A percentile compares a stretch with the other conserved stretches of the same genome.
phyloP scores from a whole-genome alignment of 768 basidiomycete species.

The Pleurotus ostreatus region DNA sequence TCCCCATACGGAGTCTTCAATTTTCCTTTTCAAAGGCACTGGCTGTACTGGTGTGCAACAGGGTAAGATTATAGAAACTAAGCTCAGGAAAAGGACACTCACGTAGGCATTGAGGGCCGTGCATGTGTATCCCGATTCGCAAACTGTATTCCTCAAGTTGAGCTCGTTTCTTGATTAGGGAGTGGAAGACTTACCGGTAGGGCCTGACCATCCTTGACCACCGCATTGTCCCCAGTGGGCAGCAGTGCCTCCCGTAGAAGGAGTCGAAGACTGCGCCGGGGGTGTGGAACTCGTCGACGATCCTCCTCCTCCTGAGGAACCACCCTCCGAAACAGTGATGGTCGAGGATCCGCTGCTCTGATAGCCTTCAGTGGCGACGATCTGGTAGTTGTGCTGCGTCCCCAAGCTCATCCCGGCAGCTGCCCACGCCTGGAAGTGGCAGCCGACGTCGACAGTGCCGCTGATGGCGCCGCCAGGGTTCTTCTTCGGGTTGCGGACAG shows the following conservation, averaged over 20 bases:
- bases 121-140: slow-evolving; percentile 17
- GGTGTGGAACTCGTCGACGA: slow-evolving; percentile 14
- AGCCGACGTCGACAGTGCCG: slow-evolving; percentile 30
- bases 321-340: slow-evolving; percentile 12
- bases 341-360: slow-evolving; percentile 36
- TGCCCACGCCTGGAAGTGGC: slow-evolving; percentile 43
- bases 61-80: background rate
- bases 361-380: slow-evolving; percentile 44
- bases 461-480: slow-evolving; percentile 13
- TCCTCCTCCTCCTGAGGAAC: slow-evolving; percentile 10
- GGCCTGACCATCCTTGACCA: slow-evolving; percentile 26
- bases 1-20: background rate
- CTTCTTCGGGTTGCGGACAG: slow-evolving; percentile 33
- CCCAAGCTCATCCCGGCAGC: slow-evolving; percentile 34
- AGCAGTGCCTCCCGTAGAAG: slow-evolving; percentile 11
- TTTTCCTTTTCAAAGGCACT: slow-evolving; percentile 18
- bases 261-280: slow-evolving; percentile 8
- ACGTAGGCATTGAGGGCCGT: slow-evolving; percentile 16
- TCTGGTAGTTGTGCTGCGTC: slow-evolving; percentile 38
- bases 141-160: slow-evolving; percentile 5
- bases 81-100: background rate
- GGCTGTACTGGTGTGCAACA: slow-evolving; percentile 29
- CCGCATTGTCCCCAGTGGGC: slow-evolving; percentile 27
- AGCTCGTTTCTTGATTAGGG: background rate
- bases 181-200: slow-evolving; percentile 8